Base-by-base conservation (phyloP, 148 eudicot species). In the Camellia sinensis region DNA sequence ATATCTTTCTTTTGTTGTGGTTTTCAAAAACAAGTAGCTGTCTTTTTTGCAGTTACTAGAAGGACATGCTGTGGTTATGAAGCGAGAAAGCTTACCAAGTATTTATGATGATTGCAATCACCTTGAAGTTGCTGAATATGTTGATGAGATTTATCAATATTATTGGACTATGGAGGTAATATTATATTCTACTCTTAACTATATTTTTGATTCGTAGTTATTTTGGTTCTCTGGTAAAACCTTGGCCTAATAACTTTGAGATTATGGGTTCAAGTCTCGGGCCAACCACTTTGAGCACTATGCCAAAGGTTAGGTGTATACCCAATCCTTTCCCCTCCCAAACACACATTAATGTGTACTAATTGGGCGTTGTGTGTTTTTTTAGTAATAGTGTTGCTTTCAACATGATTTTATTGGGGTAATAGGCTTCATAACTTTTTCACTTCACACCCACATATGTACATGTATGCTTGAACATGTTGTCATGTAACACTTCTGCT, bases 111-210 rank as follows among this genome's bases (percentile, higher is more conserved):
- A 87, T 67, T 74, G 86, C 78, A 93, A 95, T 88, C 97, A 90
- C 79, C 92, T 93, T 74, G 98, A 95, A 88, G 98, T 93, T 79
- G 82, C 90, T 84, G 98, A 95, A 80, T 95, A 95, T 83, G 93
- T 95, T 67, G 98, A 95, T 81, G 97, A 93, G 73, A 93, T 95
- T 81, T 95, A 95, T 81, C 90, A 85, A 46, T 92, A 95, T 84
- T 93, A 95, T 79, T 95, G 98, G 98, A 82, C 86, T 78, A 84
- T 87, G 83, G 98, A 95, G 94, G 98, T 93, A 60, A 85, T 80
- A 18, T 64, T 71, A 59, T 53, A 70, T 76, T 71, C 62, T 45
- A 59, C 65, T 71, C 45, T 80, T 52, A 80, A 43, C 12, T 43
- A 40, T 73, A 17, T 18, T 50, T 18, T 69, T 59, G 18, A 48